Base-by-base conservation (phyloP, 2,329 filamentous ascomycete genomes). In the Calonectria hongkongensis region DNA sequence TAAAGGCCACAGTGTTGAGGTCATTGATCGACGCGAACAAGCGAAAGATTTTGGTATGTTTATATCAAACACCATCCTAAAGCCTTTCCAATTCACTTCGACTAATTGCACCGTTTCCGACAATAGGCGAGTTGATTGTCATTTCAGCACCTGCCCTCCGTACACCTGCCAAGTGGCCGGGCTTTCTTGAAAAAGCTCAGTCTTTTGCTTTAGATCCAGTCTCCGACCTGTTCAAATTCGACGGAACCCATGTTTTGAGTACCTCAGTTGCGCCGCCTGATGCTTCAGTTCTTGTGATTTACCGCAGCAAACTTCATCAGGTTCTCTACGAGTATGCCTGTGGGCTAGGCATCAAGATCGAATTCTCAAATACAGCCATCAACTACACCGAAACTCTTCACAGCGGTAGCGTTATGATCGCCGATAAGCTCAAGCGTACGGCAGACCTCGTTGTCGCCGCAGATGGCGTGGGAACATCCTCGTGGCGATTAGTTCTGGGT, bases 261-360 rank as follows among this genome's bases (percentile, higher is more conserved):
- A 58, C 54, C 16, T 6, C 33, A 10, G n/a, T 58, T 2, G 54
- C 54, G 5, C 54, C 54, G 3, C 54, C 54, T 3, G 33, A 58
- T 13, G 25, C 33, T 5, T 33, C 54, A 8, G 54, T 58, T 6
- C 54, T 58, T 21, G 54, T 41, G n/a, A 58, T 58, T 58, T 58
- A 58, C 33, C 30, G 54, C 7, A 58, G 54, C 33, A 58, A 58
- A 15, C 33, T 58, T n/a, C 54, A 58, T 33, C 54, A 58, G n/a
- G 54, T 58, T 16, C 33, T 58, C 13, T 58, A 58, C 33, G 54
- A 58, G 8, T 58, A 58, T 25, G 54, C 54, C 13, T 41, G 54
- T 10, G 33, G 41, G 25, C n/a, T 58, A 28, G 54, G 54, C 6
- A 58, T 58, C 54, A 58, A 25, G n/a, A 41, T 58, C 4, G 36